Conservation (phyloP, 768 basidiomycete species). For the Cyathus striatus region DNA sequence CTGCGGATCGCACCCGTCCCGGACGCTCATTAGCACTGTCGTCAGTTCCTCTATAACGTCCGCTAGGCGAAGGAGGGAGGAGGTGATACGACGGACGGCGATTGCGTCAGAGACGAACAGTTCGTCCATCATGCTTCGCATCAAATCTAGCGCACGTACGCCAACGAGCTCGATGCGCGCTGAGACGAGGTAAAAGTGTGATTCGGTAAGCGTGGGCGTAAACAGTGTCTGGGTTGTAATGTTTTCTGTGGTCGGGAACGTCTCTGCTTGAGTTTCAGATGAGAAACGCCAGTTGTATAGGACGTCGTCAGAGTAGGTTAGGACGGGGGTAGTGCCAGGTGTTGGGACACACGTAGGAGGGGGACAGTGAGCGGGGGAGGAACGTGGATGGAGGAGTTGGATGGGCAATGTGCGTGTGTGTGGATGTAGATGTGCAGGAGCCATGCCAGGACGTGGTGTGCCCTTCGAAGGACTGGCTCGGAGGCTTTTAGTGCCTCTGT, state of each 20-base stretch:
- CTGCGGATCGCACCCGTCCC: constrained; percentile 66
- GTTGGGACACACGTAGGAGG: constrained; percentile 59
- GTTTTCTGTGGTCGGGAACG: constrained; percentile 50
- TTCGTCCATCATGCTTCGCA: constrained; percentile 85
- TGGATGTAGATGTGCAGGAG: constrained; percentile 79
- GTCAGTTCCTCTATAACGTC: constrained; percentile 61
- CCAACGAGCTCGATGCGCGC: constrained; percentile 85
- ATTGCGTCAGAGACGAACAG: constrained; percentile 72
- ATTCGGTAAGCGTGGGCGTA: constrained; percentile 75
- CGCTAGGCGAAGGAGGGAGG: constrained; percentile 61
- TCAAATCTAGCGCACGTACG: constrained; percentile 78
- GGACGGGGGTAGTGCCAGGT: constrained; percentile 82
- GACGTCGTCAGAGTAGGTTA: constrained; percentile 90
- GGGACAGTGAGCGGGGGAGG: constrained; percentile 72
- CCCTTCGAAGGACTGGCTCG: constrained; percentile 57
- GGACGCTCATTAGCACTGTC: constrained; percentile 55
- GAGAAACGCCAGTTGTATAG: constrained; percentile 74
- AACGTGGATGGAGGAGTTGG: constrained; percentile 55
- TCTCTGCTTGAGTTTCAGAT: constrained; percentile 25
- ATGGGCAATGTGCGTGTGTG: constrained; percentile 41
- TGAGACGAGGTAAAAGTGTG: constrained; percentile 84
- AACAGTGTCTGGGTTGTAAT: constrained; percentile 65
- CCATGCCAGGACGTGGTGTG: constrained; percentile 69
- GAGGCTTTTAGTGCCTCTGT: constrained; percentile 41
- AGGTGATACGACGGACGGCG: constrained; percentile 55